Base-by-base conservation (phyloP, 225 moss, liverwort and hornwort species). In the Pseudisothecium myosuroides region DNA sequence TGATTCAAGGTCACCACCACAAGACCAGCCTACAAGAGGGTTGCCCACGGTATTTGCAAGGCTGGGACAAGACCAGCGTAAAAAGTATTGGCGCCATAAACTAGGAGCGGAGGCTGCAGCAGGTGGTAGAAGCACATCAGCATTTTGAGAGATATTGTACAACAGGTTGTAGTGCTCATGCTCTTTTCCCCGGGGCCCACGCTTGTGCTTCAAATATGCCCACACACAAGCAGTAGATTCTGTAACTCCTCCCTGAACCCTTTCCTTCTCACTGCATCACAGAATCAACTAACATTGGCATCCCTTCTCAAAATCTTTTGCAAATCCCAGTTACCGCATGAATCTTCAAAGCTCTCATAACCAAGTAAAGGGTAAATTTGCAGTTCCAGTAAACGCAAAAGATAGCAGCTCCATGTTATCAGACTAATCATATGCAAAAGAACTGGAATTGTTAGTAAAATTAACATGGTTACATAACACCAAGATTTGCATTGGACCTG, bases 11-110 rank as follows among this genome's bases (percentile, higher is more conserved):
- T 97, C 96, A 83, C 96, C 97, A 78, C 97, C 96, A 86, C 96
- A 89, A 76, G 89, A 80, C 95, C 96, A 94, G 80, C 97, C 96
- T 80, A 93, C 87, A 69, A 95, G 94, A 94, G 92, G 90, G 66
- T 90, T 95, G 83, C 95, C 95, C 76, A 95, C 96, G 45, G 94
- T 92, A 90, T 92, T 92, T 87, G 91, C 80, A 87, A 92, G 93
- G 83, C 90, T 92, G 73, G 99, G 97, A 90, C 99, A 99, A 80
- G 99, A 96, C 99, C 99, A 99, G 63, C 99, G 95, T 91, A 99
- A 89, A 84, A 95, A 97, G 86, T 95, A 97, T 23, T 96, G 96
- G 24, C 96, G 95, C 99, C 99, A 99, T 71, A 99, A 93, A 81
- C 93, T 92, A 45, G 99, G 99, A 88, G 97, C 93, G 87, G 96